Conservation (phyloP, 371 early-diverging fungal genomes). For the Apophysomyces sp. region DNA sequence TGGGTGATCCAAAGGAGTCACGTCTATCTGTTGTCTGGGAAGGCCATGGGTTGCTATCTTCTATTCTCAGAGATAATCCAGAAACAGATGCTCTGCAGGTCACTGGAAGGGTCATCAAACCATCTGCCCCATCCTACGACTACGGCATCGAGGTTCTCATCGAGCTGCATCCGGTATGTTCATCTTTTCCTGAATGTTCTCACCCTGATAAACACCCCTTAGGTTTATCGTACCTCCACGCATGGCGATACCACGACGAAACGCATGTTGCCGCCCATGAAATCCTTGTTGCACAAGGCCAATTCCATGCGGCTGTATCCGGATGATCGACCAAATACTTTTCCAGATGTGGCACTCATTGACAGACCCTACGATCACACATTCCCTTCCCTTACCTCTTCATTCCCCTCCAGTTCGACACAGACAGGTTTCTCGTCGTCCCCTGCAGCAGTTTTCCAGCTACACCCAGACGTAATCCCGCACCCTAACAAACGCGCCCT, state of each 20-base stretch:
- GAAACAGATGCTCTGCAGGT: neutral
- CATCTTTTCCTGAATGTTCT: neutral
- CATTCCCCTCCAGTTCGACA: conserved; percentile 2
- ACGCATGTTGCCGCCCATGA: neutral
- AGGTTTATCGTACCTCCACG: neutral
- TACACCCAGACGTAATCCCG: neutral
- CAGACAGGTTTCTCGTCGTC: neutral
- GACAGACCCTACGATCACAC: conserved; percentile 1
- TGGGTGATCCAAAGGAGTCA: conserved; percentile 25
- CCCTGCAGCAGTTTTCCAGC: neutral
- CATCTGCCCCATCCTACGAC: conserved; percentile 5
- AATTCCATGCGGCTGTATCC: neutral
- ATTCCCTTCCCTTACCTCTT: conserved; percentile 12
- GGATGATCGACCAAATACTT: neutral
- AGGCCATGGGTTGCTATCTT: conserved; percentile 30
- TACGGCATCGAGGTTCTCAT: conserved; percentile 30
- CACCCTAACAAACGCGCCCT: neutral
- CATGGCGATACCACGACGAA: neutral
- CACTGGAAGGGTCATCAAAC: neutral
- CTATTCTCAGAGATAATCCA: conserved; percentile 15
- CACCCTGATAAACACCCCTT: neutral
- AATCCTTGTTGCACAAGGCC: neutral
- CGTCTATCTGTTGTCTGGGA: conserved; percentile 34
- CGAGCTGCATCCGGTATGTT: conserved; percentile 32
- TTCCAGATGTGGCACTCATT: neutral